Conservation (phyloP, 2,329 filamentous ascomycete genomes). For the Ophiostoma ulmi region DNA sequence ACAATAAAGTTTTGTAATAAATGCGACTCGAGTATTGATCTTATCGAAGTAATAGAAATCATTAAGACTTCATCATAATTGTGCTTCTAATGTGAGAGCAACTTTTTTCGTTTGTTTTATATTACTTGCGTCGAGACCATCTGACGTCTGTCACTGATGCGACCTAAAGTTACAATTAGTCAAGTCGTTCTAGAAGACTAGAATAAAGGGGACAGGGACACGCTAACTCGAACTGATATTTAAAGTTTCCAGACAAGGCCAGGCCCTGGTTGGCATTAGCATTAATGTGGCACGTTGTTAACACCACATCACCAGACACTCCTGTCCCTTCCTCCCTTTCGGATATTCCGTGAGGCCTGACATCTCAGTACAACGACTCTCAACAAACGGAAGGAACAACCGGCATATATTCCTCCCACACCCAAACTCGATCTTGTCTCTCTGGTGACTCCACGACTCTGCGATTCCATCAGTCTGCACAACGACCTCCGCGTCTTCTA, state of each 20-base stretch:
- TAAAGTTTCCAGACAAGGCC: not conserved
- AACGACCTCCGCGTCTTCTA: not conserved
- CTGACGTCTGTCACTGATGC: not conserved
- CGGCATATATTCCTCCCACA: not conserved
- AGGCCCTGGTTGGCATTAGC: no score
- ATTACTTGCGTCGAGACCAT: not conserved
- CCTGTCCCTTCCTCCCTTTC: not conserved
- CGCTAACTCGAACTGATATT: not conserved
- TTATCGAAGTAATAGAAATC: no score
- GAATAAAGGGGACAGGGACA: not conserved
- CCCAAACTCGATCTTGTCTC: not conserved
- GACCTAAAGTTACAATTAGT: not conserved
- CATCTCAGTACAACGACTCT: not conserved
- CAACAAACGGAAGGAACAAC: not conserved
- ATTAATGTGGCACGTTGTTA: not conserved
- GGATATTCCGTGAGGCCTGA: no score
- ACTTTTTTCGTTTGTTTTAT: not conserved
- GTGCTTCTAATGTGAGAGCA: not conserved
- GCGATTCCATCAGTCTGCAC: not conserved
- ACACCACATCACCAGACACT: not conserved
- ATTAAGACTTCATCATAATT: no score
- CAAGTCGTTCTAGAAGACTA: not conserved
- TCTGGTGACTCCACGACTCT: not conserved
- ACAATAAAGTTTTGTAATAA: not conserved
- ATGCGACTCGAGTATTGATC: no score